These are phyloP conservation scores for Striga asiatica DNA, from an alignment of 257 asterid species.

Conservation along the genomic window DNA sequence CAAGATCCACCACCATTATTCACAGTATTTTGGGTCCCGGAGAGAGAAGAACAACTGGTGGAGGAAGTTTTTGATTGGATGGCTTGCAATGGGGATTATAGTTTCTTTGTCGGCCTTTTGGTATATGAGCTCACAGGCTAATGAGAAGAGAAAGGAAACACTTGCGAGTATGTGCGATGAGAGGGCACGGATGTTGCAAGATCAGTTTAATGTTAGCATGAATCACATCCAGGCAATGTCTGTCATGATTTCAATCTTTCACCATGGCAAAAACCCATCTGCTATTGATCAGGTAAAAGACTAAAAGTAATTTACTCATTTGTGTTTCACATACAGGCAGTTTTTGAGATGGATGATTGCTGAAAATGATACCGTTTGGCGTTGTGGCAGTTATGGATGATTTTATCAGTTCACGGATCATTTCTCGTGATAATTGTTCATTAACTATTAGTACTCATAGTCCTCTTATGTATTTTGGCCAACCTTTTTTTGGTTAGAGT, in stretches of 20 bases:
- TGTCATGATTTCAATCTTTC: slow-evolving; percentile 79
- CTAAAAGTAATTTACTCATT: background rate
- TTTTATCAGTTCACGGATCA: too few species aligned
- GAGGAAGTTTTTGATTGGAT: slow-evolving; percentile 44
- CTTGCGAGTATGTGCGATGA: slow-evolving; percentile 93
- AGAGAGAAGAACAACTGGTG: slow-evolving; percentile 50
- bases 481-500: too few species aligned
- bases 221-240: slow-evolving; percentile 97
- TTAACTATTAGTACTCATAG: background rate
- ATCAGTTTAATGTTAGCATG: slow-evolving; percentile 94
- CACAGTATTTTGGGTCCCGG: slow-evolving; percentile 39
- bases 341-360: too few species aligned
- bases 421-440: background rate
- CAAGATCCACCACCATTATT: slow-evolving; percentile 46
- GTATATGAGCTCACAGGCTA: slow-evolving; percentile 46
- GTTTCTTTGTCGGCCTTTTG: slow-evolving; percentile 32
- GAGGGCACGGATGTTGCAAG: slow-evolving; percentile 95
- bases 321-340: too few species aligned
- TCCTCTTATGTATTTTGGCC: background rate
- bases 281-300: slow-evolving; percentile 82
- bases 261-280: slow-evolving; percentile 74
- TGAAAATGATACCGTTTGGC: too few species aligned
- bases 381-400: too few species aligned
- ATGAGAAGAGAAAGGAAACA: slow-evolving; percentile 75
- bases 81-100: slow-evolving; percentile 37